Evolutionary conservation across 352 stramenopile genomes (phyloP), one percentile per base, ranked within the genome.

Genomic region (Phytophthora idaei): DNA sequence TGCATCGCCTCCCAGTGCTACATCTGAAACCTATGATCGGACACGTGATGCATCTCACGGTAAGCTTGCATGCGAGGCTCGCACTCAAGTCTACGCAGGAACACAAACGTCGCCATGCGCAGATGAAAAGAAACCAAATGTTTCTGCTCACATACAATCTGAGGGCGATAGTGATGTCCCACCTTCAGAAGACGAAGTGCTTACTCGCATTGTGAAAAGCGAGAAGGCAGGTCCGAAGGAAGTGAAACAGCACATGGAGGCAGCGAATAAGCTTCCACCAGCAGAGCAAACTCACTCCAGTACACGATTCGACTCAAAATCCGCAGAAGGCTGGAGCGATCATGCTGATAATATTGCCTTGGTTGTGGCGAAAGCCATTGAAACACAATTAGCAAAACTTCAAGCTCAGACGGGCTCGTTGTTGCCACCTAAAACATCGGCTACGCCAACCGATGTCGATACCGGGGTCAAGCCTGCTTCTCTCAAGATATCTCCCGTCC

Each of bases 341-440:
- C 61, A 69, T 17, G 68, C 69, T 39, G 76, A 85, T 51, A 71
- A 61, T 27, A 80, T 87, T 62, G 74, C 79, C 2, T 45, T 73
- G 17, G 60, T 77, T 7, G 76, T 87, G 3, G 74, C 72, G 2
- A 77, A 80, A 60, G 69, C 71, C 0, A 67, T 85, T 32, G 74
- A 85, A 65, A 57, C 55, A 0, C 73, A 79, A 39, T 75, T 85
- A 51, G 61, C 71, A 37, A 49, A 76, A 51, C 47, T 83, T 41
- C 49, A 76, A 66, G 60, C 59, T 11, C 69, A 76, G 17, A 61
- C 46, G 17, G 21, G 11, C 17, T 59, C 56, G 15, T 3, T 60
- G 21, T 4, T 67, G 28, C 10, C 37, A 32, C 14, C 50, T 15
- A 27, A 41, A 12, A 2, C 55, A 37, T 9, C 55, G 11, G 17